These are phyloP conservation scores for Mariannaea sp. DNA, from an alignment of 2,329 filamentous ascomycete species.

Conservation along the genomic window DNA sequence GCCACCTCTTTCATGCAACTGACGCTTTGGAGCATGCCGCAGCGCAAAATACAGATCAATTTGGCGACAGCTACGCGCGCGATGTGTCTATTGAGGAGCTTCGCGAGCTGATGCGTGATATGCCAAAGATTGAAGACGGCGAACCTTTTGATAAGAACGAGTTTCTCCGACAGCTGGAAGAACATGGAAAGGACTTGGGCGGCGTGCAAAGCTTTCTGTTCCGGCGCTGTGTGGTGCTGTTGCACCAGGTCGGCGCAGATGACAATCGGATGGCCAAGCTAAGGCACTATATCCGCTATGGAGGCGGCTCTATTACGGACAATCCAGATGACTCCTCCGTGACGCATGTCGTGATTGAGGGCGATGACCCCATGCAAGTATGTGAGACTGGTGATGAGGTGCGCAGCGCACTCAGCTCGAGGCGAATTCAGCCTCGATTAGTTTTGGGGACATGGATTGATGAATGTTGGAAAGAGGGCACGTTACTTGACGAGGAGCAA, in stretches of 20 bases:
- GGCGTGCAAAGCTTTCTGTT: constrained; percentile 60
- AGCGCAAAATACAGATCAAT: constrained; percentile 70
- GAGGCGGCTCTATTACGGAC: constrained; percentile 63
- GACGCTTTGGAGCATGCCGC: constrained; percentile 60
- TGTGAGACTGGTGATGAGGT: constrained; percentile 49
- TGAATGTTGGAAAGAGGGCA: constrained; percentile 79
- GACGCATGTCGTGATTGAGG: constrained; percentile 73
- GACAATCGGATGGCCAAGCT: constrained; percentile 49
- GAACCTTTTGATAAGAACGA: constrained; percentile 49
- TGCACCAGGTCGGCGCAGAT: constrained; percentile 42
- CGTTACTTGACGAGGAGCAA: constrained; percentile 77
- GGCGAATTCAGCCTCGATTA: constrained; percentile 65
- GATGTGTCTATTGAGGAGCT: constrained; percentile 71
- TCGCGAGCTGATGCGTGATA: constrained; percentile 51
- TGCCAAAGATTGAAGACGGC: constrained; percentile 54
- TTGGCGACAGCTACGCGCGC: constrained; percentile 81
- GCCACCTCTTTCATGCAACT: constrained; percentile 74
- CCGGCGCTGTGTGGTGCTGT: constrained; percentile 49
- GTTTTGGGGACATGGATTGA: constrained; percentile 75
- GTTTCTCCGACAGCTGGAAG: constrained; percentile 61
- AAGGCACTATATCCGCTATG: constrained; percentile 68
- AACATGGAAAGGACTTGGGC: constrained; percentile 57
- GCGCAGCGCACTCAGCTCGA: constrained; percentile 50
- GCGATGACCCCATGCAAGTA: constrained; percentile 46
- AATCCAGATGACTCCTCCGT: constrained; percentile 56